A percentile compares a stretch with the other conserved stretches of the same genome.
These are phyloP conservation scores for Tilletia indica DNA, from an alignment of 1,284 basidiomycete genomes.

Conservation along the genomic window DNA sequence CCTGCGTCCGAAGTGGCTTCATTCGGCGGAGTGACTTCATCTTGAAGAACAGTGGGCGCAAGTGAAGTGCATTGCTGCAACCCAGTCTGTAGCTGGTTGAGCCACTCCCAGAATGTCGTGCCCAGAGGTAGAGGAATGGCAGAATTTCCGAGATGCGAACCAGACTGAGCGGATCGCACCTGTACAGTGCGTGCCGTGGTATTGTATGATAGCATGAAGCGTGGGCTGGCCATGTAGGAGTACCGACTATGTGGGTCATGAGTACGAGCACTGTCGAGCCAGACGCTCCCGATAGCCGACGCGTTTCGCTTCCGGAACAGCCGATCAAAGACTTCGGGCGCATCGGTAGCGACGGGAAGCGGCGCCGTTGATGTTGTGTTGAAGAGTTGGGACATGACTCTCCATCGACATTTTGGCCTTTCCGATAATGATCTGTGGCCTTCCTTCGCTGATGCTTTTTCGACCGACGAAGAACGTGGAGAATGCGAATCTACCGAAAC, in stretches of 20 bases:
- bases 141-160: not conserved
- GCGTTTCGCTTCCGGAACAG: slow-evolving; percentile 43
- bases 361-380: not conserved
- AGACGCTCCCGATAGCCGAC: slow-evolving; percentile 57
- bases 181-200: not conserved
- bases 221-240: slow-evolving; percentile 48
- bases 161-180: not conserved
- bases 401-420: not conserved
- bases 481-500: not conserved
- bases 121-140: not conserved
- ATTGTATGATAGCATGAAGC: slow-evolving; percentile 43
- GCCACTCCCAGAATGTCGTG: slow-evolving; percentile 41
- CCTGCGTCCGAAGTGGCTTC: not conserved
- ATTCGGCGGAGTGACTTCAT: slow-evolving; percentile 8
- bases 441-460: not conserved
- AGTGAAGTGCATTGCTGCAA: slow-evolving; percentile 25
- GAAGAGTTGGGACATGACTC: not conserved
- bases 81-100: slow-evolving; percentile 38
- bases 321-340: slow-evolving; percentile 57
- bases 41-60: not conserved
- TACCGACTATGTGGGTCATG: slow-evolving; percentile 34
- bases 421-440: not conserved
- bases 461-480: not conserved
- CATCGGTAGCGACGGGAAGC: slow-evolving; percentile 18
- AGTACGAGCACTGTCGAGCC: slow-evolving; percentile 59